A percentile compares a stretch with the other conserved stretches of the same genome.
Conservation (phyloP, 257 asterid genomes). For the Scutellaria barbata region DNA sequence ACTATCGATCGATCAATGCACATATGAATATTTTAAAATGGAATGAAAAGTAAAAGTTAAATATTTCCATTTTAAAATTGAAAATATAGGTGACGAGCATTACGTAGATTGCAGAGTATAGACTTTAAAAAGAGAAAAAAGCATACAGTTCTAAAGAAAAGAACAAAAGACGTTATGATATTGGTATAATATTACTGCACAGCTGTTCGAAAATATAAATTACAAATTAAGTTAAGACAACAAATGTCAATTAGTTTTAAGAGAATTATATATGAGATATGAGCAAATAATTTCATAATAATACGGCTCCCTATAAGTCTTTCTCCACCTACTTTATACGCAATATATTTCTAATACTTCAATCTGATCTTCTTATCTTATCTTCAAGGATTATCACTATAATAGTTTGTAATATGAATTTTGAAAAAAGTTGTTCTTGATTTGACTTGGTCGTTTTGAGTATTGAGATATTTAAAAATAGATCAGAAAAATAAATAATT, state of each 20-base stretch:
- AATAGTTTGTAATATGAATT: not conserved
- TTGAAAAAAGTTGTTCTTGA: not conserved
- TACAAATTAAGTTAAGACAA: not conserved
- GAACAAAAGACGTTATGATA: not conserved
- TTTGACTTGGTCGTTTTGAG: slow-evolving; percentile 1
- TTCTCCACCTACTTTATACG: slow-evolving; percentile 7
- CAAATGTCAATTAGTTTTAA: slow-evolving; percentile 1
- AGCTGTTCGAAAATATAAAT: not conserved
- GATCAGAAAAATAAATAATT: too few relatives aligned
- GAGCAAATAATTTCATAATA: not conserved
- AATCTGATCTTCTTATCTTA: slow-evolving; percentile 30
- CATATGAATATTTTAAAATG: not conserved
- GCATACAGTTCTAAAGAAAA: not conserved
- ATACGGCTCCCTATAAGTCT: not conserved
- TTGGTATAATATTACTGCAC: not conserved
- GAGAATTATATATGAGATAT: not conserved
- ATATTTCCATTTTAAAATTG: too few relatives aligned
- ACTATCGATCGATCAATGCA: too few relatives aligned
- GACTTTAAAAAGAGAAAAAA: slow-evolving; percentile 9
- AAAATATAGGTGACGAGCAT: too few relatives aligned
- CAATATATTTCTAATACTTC: not conserved
- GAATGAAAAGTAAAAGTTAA: not conserved
- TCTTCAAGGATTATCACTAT: slow-evolving; percentile 32
- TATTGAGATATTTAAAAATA: not conserved
- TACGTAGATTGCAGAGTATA: not conserved